Evolutionary conservation across 441 rosid species (phyloP).

Genomic region (Syzygium malaccense): DNA sequence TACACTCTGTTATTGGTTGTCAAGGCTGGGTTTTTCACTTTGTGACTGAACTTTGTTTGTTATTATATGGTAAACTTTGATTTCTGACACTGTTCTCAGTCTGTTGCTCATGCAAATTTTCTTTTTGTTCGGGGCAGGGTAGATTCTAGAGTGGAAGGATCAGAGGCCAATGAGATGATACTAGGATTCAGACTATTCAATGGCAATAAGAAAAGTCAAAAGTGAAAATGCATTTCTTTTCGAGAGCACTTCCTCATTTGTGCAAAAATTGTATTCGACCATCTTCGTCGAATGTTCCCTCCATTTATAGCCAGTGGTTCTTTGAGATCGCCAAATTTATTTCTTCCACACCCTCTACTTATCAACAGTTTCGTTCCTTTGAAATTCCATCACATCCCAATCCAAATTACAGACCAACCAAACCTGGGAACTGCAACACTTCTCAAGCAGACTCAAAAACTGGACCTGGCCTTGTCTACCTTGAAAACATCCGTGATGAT

Average conservation of each 20-base stretch:
- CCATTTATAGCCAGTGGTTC: neutral
- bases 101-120: neutral
- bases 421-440: neutral
- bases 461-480: slow-evolving; percentile 33
- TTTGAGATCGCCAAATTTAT: neutral
- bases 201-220: neutral
- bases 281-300: neutral
- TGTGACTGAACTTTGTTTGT: neutral
- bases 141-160: neutral
- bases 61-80: neutral
- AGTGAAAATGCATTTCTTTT: neutral
- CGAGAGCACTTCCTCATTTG: neutral
- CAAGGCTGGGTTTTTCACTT: neutral
- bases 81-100: neutral
- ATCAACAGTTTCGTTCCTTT: neutral
- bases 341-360: neutral
- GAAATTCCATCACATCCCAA: neutral
- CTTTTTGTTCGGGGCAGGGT: neutral
- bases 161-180: neutral
- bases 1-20: neutral
- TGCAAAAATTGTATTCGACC: neutral
- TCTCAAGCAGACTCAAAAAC: neutral
- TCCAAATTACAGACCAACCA: neutral
- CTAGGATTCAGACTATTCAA: neutral
- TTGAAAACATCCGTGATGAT: slow-evolving; percentile 13